These are phyloP conservation scores for Tuber brumale DNA, from an alignment of 495 filamentous ascomycete genomes.

Conservation along the genomic window DNA sequence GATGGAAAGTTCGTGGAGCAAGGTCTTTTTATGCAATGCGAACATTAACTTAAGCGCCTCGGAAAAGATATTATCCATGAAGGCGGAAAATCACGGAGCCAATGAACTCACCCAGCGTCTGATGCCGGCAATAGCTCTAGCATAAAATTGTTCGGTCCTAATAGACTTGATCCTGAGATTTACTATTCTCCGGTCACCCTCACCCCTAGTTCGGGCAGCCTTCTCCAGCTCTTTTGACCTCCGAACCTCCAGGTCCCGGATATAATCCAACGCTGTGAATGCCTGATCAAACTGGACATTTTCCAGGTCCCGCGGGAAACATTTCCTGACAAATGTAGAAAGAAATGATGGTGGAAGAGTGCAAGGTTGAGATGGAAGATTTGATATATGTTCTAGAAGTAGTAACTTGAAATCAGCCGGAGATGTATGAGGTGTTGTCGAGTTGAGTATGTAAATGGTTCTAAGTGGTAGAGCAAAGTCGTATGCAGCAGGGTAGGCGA, in stretches of 20 bases:
- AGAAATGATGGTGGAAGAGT: slow-evolving; percentile 63
- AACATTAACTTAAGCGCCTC: slow-evolving; percentile 16
- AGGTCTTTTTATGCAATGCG: slow-evolving; percentile 46
- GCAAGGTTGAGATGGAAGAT: slow-evolving; percentile 57
- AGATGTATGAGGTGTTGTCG: slow-evolving; percentile 49
- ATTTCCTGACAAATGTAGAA: slow-evolving; percentile 57
- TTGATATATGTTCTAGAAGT: slow-evolving; percentile 58
- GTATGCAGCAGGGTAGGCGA: slow-evolving; percentile 60
- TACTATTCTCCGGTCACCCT: slow-evolving; percentile 35
- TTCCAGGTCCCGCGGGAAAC: slow-evolving; percentile 54
- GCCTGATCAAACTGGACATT: slow-evolving; percentile 67
- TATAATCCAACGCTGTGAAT: slow-evolving; percentile 64
- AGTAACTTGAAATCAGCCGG: slow-evolving; percentile 57
- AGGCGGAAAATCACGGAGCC: not conserved
- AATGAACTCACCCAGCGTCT: slow-evolving; percentile 59
- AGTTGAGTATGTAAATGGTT: slow-evolving; percentile 69
- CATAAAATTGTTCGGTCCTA: slow-evolving; percentile 58
- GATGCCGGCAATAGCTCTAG: slow-evolving; percentile 59
- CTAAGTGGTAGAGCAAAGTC: slow-evolving; percentile 59
- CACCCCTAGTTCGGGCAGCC: slow-evolving; percentile 31
- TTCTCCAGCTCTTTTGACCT: slow-evolving; percentile 55
- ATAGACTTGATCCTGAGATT: slow-evolving; percentile 37
- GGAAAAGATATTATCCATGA: slow-evolving; percentile 29
- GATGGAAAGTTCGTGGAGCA: slow-evolving; percentile 65
- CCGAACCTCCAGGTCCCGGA: slow-evolving; percentile 61